phyloP scores from a whole-genome alignment of 352 stramenopile species.

The Phytophthora quininea region DNA sequence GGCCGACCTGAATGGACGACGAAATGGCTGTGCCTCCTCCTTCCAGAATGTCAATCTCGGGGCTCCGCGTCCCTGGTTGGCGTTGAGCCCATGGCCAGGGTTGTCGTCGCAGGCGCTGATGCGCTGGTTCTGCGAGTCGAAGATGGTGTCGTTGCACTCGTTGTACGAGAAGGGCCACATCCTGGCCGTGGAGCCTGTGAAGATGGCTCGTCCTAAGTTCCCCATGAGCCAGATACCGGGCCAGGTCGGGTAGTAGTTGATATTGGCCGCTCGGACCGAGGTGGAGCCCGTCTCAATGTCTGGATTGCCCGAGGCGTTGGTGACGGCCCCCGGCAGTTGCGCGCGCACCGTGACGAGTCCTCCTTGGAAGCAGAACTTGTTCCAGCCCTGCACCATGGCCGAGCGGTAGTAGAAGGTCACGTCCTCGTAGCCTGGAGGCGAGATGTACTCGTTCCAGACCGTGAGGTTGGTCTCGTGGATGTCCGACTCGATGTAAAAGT shows the following conservation, averaged over 20 bases:
- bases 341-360: constrained; percentile 90
- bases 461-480: constrained; percentile 34
- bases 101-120: constrained; percentile 92
- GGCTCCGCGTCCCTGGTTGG: constrained; percentile 88
- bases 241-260: constrained; percentile 82
- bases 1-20: constrained; percentile 89
- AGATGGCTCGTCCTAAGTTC: constrained; percentile 95
- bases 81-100: constrained; percentile 91
- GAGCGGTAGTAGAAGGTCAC: constrained; percentile 57
- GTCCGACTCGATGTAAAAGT: constrained; percentile 47
- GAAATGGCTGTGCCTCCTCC: constrained; percentile 82
- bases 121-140: constrained; percentile 60
- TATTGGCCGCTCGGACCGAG: constrained; percentile 22
- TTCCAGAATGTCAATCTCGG: constrained; percentile 98
- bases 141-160: constrained; percentile 80
- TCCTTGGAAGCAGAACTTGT: constrained; percentile 96
- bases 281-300: constrained; percentile 43
- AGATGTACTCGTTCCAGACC: constrained; percentile 56
- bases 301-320: constrained; percentile 45
- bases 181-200: constrained; percentile 92
- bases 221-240: constrained; percentile 96
- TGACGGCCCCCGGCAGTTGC: constrained; percentile 69
- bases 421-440: constrained; percentile 26
- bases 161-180: constrained; percentile 97
- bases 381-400: constrained; percentile 93